phyloP scores from a whole-genome alignment of 768 basidiomycete genomes.

The Lactifluus echinatus region DNA sequence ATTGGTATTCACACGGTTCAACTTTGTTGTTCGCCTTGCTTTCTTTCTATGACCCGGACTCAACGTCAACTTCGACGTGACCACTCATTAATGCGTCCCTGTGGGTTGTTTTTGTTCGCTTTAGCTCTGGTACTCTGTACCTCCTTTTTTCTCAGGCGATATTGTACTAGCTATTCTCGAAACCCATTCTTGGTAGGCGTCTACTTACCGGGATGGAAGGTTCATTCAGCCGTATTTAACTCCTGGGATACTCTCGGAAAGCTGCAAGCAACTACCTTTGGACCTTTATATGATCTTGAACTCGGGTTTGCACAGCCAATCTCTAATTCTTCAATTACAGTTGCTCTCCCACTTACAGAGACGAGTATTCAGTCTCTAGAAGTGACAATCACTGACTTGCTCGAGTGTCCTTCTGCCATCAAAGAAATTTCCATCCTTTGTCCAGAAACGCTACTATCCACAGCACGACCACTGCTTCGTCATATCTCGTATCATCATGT shows the following conservation, averaged over 20 bases:
- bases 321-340: slow-evolving; percentile 7
- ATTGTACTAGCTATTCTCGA: not conserved
- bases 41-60: not conserved
- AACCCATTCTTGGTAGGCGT: not conserved
- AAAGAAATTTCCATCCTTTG: slow-evolving; percentile 16
- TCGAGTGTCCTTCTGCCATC: not conserved
- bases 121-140: not conserved
- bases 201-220: slow-evolving; percentile 7
- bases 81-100: not conserved
- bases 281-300: slow-evolving; percentile 17
- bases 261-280: not conserved
- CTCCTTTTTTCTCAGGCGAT: not conserved
- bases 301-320: slow-evolving; percentile 6
- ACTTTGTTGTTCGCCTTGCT: not conserved
- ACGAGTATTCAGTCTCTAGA: not conserved
- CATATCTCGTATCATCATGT: not conserved
- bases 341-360: slow-evolving; percentile 7
- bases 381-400: not conserved
- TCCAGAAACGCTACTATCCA: slow-evolving; percentile 14
- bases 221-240: not conserved
- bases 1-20: not conserved
- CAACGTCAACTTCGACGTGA: not conserved
- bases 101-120: not conserved
- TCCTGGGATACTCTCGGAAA: not conserved
- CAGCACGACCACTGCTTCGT: slow-evolving; percentile 8